Evolutionary conservation across 1,284 basidiomycete species (phyloP).

Genomic region (Sporisorium iseilematis-ciliati): DNA sequence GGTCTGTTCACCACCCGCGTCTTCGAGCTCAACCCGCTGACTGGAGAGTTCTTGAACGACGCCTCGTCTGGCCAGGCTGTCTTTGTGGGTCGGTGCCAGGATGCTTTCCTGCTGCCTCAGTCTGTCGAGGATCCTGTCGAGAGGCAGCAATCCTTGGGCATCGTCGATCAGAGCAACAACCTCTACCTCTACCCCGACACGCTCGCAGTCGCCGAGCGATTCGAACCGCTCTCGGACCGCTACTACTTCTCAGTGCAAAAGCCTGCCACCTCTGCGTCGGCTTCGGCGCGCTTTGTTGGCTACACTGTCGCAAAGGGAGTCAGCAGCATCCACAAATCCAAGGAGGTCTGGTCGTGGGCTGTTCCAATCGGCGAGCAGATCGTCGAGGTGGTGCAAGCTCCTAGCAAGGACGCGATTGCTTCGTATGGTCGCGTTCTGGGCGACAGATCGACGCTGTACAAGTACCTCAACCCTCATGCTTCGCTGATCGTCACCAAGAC

Average conservation of each 20-base stretch:
- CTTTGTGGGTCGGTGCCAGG: constrained; percentile 51
- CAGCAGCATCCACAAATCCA: constrained; percentile 35
- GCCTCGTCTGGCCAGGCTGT: constrained; percentile 44
- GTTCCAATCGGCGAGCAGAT: constrained; percentile 50
- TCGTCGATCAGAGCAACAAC: constrained; percentile 75
- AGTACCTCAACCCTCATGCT: constrained; percentile 89
- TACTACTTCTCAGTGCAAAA: constrained; percentile 47
- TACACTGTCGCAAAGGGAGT: constrained; percentile 39
- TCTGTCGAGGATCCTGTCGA: constrained; percentile 48
- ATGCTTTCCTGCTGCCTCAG: constrained; percentile 54
- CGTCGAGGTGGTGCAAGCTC: constrained; percentile 36
- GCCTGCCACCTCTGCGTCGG: constrained; percentile 1
- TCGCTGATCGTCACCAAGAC: constrained; percentile 74
- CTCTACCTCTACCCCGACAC: constrained; percentile 56
- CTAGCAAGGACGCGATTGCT: constrained; percentile 35
- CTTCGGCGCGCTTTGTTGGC: constrained; percentile 41
- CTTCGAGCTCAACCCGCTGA: constrained; percentile 65
- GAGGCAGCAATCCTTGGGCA: constrained; percentile 73
- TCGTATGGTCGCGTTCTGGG: constrained; percentile 81
- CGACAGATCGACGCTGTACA: constrained; percentile 89
- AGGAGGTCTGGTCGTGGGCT: constrained; percentile 54
- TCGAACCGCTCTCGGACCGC: constrained; percentile 37
- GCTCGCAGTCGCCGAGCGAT: constrained; percentile 42
- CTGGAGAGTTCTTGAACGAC: constrained; percentile 57
- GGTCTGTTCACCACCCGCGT: constrained; percentile 55